A percentile compares a stretch with the other conserved stretches of the same genome.
phyloP scores from a whole-genome alignment of 2,329 filamentous ascomycete genomes.

The Rhynchosporium secalis region DNA sequence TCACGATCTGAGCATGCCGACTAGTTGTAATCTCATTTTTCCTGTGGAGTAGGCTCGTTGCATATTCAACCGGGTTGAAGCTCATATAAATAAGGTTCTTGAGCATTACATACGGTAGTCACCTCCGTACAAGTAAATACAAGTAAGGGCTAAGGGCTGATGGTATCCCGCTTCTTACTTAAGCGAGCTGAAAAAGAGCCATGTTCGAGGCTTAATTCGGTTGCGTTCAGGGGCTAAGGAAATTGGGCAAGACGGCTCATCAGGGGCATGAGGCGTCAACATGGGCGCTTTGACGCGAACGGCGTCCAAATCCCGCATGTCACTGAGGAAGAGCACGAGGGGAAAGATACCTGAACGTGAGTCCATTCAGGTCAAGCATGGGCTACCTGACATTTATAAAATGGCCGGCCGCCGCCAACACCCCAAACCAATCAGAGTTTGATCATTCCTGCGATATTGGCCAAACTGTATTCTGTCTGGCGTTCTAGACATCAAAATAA shows the following conservation, averaged over 20 bases:
- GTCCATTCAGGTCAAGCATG: background rate
- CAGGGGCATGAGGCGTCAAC: background rate
- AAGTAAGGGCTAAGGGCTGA: background rate
- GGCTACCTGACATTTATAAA: too few species aligned
- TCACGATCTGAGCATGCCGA: too few species aligned
- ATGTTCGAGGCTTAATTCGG: constrained; percentile 1
- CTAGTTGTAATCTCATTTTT: too few species aligned
- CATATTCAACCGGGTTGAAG: background rate
- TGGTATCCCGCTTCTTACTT: background rate
- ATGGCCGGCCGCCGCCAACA: background rate
- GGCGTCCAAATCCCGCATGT: background rate
- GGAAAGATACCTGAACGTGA: background rate
- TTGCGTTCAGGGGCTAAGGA: constrained; percentile 6
- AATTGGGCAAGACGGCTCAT: constrained; percentile 6
- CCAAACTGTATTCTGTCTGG: too few species aligned
- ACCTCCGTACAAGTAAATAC: too few species aligned
- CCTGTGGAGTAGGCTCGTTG: background rate
- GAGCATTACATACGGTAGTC: background rate
- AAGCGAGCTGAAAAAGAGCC: background rate
- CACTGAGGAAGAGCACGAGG: background rate
- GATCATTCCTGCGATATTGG: too few species aligned
- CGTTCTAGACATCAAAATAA: too few species aligned
- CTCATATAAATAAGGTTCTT: background rate
- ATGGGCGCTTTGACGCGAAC: background rate
- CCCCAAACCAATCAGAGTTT: too few species aligned